Evolutionary conservation across 805 yeast species (phyloP).

Genomic region (Saccharomycopsis amapae): DNA sequence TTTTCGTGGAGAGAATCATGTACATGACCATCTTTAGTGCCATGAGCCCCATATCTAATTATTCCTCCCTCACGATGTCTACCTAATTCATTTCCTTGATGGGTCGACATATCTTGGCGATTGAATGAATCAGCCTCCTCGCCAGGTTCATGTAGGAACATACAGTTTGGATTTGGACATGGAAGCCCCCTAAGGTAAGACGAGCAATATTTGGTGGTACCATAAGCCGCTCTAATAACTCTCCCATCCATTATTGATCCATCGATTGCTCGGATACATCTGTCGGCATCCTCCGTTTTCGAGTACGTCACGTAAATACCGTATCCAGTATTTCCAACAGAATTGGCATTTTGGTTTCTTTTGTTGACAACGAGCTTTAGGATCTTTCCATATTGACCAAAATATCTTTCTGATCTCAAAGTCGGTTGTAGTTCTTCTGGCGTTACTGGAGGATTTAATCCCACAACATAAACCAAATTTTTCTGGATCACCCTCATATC

Average conservation of each 20-base stretch:
- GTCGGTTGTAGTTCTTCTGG: conserved; percentile 80
- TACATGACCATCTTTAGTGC: background rate
- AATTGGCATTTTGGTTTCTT: conserved; percentile 43
- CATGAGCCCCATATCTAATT: conserved; percentile 30
- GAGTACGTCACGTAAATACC: conserved; percentile 96
- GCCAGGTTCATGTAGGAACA: conserved; percentile 98
- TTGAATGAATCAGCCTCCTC: conserved; percentile 93
- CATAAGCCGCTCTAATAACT: conserved; percentile 88
- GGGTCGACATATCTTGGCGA: conserved; percentile 77
- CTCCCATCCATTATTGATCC: conserved; percentile 92
- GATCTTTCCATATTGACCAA: conserved; percentile 98
- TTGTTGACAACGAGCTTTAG: conserved; percentile 89
- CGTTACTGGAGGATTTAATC: conserved; percentile 79
- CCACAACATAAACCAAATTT: conserved; percentile 92
- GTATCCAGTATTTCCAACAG: conserved; percentile 46
- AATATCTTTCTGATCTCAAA: conserved; percentile 82
- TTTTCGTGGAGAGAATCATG: background rate
- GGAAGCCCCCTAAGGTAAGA: conserved; percentile 89
- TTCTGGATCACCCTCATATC: conserved; percentile 98
- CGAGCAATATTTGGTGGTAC: conserved; percentile 98
- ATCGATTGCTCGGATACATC: conserved; percentile 84
- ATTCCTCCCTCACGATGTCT: conserved; percentile 22
- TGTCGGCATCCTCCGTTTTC: conserved; percentile 89
- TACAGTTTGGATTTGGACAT: conserved; percentile 97
- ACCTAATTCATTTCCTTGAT: conserved; percentile 45